Base-by-base conservation (phyloP, 2,329 filamentous ascomycete genomes). In the Fusarium albosuccineum region DNA sequence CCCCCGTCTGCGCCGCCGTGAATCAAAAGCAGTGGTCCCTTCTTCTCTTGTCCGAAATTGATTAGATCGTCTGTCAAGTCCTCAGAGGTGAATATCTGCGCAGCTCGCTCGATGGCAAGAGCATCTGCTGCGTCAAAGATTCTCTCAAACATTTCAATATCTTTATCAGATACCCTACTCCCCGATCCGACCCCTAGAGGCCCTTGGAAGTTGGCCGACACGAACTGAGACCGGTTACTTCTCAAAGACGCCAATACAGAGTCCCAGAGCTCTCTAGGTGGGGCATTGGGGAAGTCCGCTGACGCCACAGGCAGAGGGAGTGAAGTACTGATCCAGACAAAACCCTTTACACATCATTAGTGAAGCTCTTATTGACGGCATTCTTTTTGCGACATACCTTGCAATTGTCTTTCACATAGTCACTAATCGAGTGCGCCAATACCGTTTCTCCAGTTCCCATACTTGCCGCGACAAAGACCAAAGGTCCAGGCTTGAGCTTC, bases 361-460 rank as follows among this genome's bases (percentile, higher is more conserved):
- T n/a, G 2, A 40, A n/a, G 40, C 22, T 22, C 22, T 22, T 27
- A 27, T 26, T n/a, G 13, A 27, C 7, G 6, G 22, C 5, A 5
- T 22, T 22, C 22, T 22, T 22, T 13, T 4, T 7, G 13, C 6
- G 10, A 45, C 9, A 45, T 45, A 45, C 42, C 42, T 45, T 45
- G 42, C 42, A 45, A 14, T 45, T 45, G 8, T 9, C 27, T 30
- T 27, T 45, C 6, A 29, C 42, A 45, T 45, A 45, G 7, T 45
- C 42, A 30, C 42, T 45, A 6, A 45, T 14, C 6, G 26, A 9
- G 3, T 45, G 42, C 8, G 42, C 42, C 10, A 45, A n/a, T 1
- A 45, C 26, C 27, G 42, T 30, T 26, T 45, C 42, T 30, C 42
- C 42, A 16, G 42, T 45, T 9, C 42, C 42, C 42, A 45, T 45